These are phyloP conservation scores for Penicillium corylophilum DNA, from an alignment of 2,329 filamentous ascomycete genomes.

Conservation along the genomic window DNA sequence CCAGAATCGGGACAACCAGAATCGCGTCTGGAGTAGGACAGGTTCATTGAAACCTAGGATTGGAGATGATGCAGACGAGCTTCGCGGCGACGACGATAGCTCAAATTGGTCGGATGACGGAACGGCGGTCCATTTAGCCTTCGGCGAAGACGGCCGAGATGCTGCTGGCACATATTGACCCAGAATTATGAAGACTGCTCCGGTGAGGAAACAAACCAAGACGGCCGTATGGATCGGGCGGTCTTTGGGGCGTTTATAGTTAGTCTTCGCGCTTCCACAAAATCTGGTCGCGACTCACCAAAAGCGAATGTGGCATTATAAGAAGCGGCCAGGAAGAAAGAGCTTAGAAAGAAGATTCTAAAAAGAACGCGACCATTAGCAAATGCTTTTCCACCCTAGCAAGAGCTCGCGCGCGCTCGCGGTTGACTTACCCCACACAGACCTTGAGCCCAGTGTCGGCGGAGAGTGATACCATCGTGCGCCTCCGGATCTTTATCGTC, in stretches of 20 bases:
- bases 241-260: conserved; percentile 32
- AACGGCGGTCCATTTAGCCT: conserved; percentile 28
- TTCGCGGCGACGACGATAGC: conserved; percentile 18
- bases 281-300: conserved; percentile 29
- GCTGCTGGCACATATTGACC: conserved; percentile 33
- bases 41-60: conserved; percentile 5
- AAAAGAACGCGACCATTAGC: conserved; percentile 18
- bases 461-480: conserved; percentile 30
- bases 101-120: conserved; percentile 31
- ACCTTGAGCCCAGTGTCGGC: conserved; percentile 32
- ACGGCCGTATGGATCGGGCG: conserved; percentile 47
- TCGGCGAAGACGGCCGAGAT: conserved; percentile 23
- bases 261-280: conserved; percentile 9
- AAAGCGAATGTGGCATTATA: conserved; percentile 41
- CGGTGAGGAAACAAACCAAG: conserved; percentile 43
- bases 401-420: conserved; percentile 1
- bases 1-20: conserved; percentile 9
- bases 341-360: conserved; percentile 36
- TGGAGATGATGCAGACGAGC: conserved; percentile 14
- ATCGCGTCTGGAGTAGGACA: conserved; percentile 3
- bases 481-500: conserved; percentile 14
- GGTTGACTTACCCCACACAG: conserved; percentile 32
- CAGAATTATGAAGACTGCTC: conserved; percentile 37
- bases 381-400: background rate
- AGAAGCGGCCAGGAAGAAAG: conserved; percentile 34